These are phyloP conservation scores for Tylopilus balloui DNA, from an alignment of 768 basidiomycete species.

Conservation along the genomic window DNA sequence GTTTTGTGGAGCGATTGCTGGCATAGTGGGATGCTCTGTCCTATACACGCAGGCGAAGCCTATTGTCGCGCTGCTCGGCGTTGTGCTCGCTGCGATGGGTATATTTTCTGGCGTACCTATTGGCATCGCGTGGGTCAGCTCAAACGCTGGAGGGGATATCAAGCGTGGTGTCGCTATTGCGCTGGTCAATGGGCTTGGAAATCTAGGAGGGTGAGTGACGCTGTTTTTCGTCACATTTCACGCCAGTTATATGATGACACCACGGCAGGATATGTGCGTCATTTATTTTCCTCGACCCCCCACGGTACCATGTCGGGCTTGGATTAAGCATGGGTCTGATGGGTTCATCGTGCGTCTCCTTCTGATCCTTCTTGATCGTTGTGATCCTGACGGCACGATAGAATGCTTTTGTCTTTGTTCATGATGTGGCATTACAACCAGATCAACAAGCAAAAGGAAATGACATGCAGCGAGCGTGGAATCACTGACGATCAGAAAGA, in stretches of 20 bases:
- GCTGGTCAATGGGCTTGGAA: slow-evolving; percentile 51
- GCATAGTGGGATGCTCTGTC: slow-evolving; percentile 46
- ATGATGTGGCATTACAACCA: slow-evolving; percentile 44
- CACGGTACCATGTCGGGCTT: slow-evolving; percentile 35
- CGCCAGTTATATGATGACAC: background rate
- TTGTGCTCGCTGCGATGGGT: slow-evolving; percentile 46
- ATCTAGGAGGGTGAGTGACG: slow-evolving; percentile 44
- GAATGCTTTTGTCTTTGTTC: slow-evolving; percentile 35
- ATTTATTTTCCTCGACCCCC: slow-evolving; percentile 38
- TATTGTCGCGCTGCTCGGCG: slow-evolving; percentile 36
- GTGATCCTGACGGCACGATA: slow-evolving; percentile 29
- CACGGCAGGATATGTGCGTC: slow-evolving; percentile 36
- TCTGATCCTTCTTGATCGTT: slow-evolving; percentile 8
- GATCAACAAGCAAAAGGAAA: slow-evolving; percentile 46
- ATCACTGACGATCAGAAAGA: slow-evolving; percentile 37
- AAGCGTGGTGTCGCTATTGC: slow-evolving; percentile 48
- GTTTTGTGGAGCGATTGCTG: slow-evolving; percentile 35
- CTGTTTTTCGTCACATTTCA: slow-evolving; percentile 7
- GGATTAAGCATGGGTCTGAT: slow-evolving; percentile 27
- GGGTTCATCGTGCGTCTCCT: slow-evolving; percentile 13
- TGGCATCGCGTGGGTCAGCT: slow-evolving; percentile 47
- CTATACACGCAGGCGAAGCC: slow-evolving; percentile 33
- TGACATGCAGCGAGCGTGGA: slow-evolving; percentile 37
- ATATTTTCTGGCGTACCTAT: slow-evolving; percentile 44
- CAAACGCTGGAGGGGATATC: slow-evolving; percentile 51